Base-by-base conservation (phyloP, 805 yeast species). In the Saccharomycopsis capsularis region DNA sequence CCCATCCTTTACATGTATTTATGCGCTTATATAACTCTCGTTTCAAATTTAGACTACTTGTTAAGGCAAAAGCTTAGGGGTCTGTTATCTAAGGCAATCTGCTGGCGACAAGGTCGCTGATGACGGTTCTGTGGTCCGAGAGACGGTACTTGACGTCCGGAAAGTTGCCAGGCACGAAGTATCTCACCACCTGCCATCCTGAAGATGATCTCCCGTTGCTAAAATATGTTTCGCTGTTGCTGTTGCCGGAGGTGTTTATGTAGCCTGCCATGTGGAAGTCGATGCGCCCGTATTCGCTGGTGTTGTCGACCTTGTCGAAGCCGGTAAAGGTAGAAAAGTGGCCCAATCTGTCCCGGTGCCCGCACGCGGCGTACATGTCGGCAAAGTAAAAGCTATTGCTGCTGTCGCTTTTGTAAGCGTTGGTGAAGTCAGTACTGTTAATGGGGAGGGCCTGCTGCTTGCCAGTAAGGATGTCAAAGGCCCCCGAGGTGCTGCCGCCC, bases 281-380 rank as follows among this genome's bases (percentile, higher is more conserved):
- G 47, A 73, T 71, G 40, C 70, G 63, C 4, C 60, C 49, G 7
- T 58, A 61, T 3, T 50, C 51, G 1, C 47, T 27, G 3, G 57
- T 44, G 40, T 52, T 51, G 24, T 54, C 60, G 30, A 52, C 48
- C 1, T 60, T 51, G 27, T 59, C 56, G 56, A 71, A 72, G 1
- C 75, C 74, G n/a, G 69, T 65, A 52, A 64, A 68, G 1, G 76
- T 70, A 2, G 66, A 59, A 46, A 62, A 59, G 44, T 65, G 57
- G 2, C 70, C 70, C 40, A 63, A 43, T 56, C 71, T 58, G 24
- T 54, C 55, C 15, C 59, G 52, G 3, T 55, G 4, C 13, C 16
- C 25, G 18, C 24, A 47, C 55, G 55, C 1, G 61, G 59, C 18
- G 21, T 63, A 46, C 3, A 65, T 46, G 48, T 67, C 70, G 30